Percentiles rank a stretch among this genome's conserved stretches.
These are phyloP conservation scores for Dovyalis caffra DNA, from an alignment of 345 rosid species.

Conservation along the genomic window DNA sequence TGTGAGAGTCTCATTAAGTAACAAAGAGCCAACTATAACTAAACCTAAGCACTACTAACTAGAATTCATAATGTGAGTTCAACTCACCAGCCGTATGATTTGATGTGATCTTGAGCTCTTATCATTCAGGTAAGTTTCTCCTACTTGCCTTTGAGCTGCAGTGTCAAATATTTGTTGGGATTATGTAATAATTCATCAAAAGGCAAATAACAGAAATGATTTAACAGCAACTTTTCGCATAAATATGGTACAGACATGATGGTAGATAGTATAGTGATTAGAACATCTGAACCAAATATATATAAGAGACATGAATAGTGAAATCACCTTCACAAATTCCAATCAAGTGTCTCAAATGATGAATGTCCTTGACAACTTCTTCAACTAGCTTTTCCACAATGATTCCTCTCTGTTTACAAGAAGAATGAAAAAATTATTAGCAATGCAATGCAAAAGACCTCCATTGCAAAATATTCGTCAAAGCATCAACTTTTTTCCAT, in stretches of 20 bases:
- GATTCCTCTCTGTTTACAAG: constrained; percentile 67
- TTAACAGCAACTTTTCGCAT: not conserved
- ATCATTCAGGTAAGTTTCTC: constrained; percentile 89
- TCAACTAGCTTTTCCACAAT: constrained; percentile 84
- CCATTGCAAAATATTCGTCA: not conserved
- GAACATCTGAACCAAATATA: not conserved
- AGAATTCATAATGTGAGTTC: not conserved
- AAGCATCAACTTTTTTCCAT: not conserved
- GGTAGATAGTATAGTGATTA: not conserved
- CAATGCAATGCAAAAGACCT: not conserved
- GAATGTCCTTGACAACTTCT: constrained; percentile 67
- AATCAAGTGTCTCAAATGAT: constrained; percentile 76
- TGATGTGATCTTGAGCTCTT: constrained; percentile 98
- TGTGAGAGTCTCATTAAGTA: not conserved
- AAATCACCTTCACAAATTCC: constrained; percentile 80
- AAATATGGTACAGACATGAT: not conserved
- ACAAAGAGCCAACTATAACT: not conserved
- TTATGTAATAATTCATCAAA: not conserved
- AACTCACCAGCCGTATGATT: constrained; percentile 85
- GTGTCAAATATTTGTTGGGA: constrained; percentile 8
- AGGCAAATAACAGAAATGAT: too few species aligned
- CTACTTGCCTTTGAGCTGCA: constrained; percentile 95
- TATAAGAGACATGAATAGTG: not conserved
- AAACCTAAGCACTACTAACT: not conserved
- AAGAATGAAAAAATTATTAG: constrained; percentile 12